Base-by-base conservation (phyloP, 2,329 filamentous ascomycete genomes). In the Sarocladium oryzae region DNA sequence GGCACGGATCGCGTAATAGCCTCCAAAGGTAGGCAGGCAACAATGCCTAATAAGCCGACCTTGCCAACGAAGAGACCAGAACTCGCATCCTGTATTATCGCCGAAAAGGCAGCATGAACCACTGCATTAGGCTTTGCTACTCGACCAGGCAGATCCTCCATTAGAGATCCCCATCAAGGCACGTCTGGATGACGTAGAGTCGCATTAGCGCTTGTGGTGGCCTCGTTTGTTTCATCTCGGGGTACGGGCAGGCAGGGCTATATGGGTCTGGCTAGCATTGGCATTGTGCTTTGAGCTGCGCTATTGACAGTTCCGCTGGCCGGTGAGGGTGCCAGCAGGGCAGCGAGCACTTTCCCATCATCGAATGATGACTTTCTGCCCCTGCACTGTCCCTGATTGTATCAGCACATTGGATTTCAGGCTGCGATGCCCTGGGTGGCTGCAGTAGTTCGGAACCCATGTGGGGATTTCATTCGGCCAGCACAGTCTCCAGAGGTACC, bases 101-200 rank as follows among this genome's bases (percentile, higher is more conserved):
- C n/a, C n/a, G n/a, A n/a, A n/a, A n/a, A n/a, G n/a, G n/a, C n/a
- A n/a, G n/a, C n/a, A n/a, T n/a, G n/a, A n/a, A n/a, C n/a, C n/a
- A n/a, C n/a, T n/a, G n/a, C n/a, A n/a, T n/a, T n/a, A n/a, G n/a
- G n/a, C n/a, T n/a, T n/a, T n/a, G n/a, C n/a, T n/a, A n/a, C n/a
- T n/a, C n/a, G n/a, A n/a, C n/a, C n/a, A n/a, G n/a, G n/a, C n/a
- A n/a, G n/a, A n/a, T n/a, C n/a, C n/a, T n/a, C n/a, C n/a, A n/a
- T n/a, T n/a, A 40, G 40, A n/a, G 40, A 43, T n/a, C 40, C 40
- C 40, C 40, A 43, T 23, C 43, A n/a, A 30, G 43, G 26, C 26
- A 48, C 43, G 43, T 20, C 28, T 30, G 43, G 11, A 48, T 48
- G 43, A 48, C 43, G 43, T 48, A 48, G 43, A 43, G 43, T 48